Evolutionary conservation across 176 grass and related monocot genomes (phyloP).

Genomic region (Pontederia crassipes): DNA sequence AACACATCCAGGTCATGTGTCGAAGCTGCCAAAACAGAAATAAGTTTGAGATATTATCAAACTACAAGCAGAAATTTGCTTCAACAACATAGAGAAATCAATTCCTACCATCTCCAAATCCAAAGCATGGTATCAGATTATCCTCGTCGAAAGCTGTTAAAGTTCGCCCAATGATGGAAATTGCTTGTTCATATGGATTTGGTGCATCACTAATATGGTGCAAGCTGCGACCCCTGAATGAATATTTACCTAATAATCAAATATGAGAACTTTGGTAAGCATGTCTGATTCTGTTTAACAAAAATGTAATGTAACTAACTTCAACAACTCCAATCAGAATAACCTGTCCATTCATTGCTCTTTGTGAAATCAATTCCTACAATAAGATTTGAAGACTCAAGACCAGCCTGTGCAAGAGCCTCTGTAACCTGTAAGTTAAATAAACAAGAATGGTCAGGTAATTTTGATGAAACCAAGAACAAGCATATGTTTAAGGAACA

Average conservation of each 20-base stretch:
- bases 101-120: slow-evolving; percentile 85
- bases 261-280: not conserved
- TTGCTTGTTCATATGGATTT: slow-evolving; percentile 91
- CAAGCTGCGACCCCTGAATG: slow-evolving; percentile 56
- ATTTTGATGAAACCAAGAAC: too few relatives aligned
- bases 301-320: slow-evolving; percentile 5
- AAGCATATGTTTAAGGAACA: too few relatives aligned
- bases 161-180: slow-evolving; percentile 78
- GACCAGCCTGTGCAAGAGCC: slow-evolving; percentile 56
- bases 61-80: not conserved
- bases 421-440: slow-evolving; percentile 44
- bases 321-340: not conserved
- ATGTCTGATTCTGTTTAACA: not conserved
- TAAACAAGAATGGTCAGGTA: too few relatives aligned
- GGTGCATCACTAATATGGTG: slow-evolving; percentile 56
- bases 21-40: slow-evolving; percentile 40
- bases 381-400: slow-evolving; percentile 72
- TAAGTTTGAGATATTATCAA: not conserved
- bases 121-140: slow-evolving; percentile 93
- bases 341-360: slow-evolving; percentile 84
- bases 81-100: not conserved
- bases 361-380: slow-evolving; percentile 82
- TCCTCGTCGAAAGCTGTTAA: slow-evolving; percentile 81
- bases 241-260: slow-evolving; percentile 39
- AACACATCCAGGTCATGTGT: slow-evolving; percentile 91